phyloP scores from a whole-genome alignment of 148 eudicot genomes.

The Chenopodium berlandieri region DNA sequence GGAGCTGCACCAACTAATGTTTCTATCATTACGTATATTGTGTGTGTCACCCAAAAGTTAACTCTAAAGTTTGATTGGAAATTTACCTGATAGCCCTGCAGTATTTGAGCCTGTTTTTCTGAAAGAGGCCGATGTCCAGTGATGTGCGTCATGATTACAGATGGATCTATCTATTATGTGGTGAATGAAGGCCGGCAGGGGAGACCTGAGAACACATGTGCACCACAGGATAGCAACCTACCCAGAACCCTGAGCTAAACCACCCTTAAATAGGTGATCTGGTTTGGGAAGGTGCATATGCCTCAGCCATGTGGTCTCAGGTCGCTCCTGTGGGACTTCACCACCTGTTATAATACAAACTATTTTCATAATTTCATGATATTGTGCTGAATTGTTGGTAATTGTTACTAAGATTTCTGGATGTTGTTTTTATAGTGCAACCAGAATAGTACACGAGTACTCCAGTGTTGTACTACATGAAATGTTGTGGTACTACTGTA shows the following conservation, averaged over 20 bases:
- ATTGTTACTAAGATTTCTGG: neutral
- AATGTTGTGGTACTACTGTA: no score
- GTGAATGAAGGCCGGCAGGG: constrained; percentile 55
- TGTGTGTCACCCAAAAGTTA: constrained; percentile 37
- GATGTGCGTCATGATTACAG: no score
- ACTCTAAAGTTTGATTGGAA: constrained; percentile 34
- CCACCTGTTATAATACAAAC: constrained; percentile 4
- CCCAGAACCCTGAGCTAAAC: constrained; percentile 1
- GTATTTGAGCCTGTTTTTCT: neutral
- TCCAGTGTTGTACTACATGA: no score
- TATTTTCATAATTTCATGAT: neutral
- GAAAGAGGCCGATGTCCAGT: no score
- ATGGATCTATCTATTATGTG: constrained; percentile 15
- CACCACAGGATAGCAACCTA: no score
- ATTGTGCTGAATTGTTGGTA: neutral
- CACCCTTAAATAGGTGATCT: neutral
- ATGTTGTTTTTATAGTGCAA: neutral
- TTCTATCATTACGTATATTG: neutral
- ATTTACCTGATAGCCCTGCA: neutral
- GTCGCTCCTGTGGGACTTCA: constrained; percentile 39
- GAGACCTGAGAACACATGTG: constrained; percentile 80
- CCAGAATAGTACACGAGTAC: neutral
- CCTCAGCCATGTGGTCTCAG: constrained; percentile 30
- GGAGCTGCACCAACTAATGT: constrained; percentile 43
- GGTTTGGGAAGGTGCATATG: neutral